Conservation (phyloP, 306 rosid species). For the Pterocarpus macrocarpus region DNA sequence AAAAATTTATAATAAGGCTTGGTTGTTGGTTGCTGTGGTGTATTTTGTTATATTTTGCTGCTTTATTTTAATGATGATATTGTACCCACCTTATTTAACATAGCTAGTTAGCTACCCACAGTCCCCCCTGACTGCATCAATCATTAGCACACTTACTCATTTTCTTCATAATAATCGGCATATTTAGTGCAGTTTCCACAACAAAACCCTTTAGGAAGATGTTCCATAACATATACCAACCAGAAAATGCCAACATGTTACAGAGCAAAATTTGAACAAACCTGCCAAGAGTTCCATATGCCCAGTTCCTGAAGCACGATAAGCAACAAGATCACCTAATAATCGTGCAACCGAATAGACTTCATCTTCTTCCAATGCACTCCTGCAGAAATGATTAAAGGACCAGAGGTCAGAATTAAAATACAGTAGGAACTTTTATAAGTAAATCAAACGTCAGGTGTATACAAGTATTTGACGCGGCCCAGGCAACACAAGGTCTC, state of each 20-base stretch:
- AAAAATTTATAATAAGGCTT: not conserved
- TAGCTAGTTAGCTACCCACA: slow-evolving; percentile 9
- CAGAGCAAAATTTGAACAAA: slow-evolving; percentile 45
- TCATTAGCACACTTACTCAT: not conserved
- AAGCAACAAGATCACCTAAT: slow-evolving; percentile 90
- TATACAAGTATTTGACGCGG: slow-evolving; percentile 80
- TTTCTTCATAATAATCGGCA: not conserved
- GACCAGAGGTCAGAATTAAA: slow-evolving; percentile 30
- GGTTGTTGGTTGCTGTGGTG: not conserved
- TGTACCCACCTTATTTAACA: not conserved
- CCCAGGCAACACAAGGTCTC: slow-evolving; percentile 95
- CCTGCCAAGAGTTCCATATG: slow-evolving; percentile 96
- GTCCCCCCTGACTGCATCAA: not conserved
- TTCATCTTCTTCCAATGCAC: slow-evolving; percentile 78
- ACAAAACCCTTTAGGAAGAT: not conserved
- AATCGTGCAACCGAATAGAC: slow-evolving; percentile 85
- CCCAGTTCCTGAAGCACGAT: slow-evolving; percentile 92
- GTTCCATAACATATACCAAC: not conserved
- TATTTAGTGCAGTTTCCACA: no score
- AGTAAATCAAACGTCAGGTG: slow-evolving; percentile 36
- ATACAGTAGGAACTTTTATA: not conserved
- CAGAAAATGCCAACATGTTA: slow-evolving; percentile 1
- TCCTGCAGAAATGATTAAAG: slow-evolving; percentile 54
- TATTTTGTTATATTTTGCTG: not conserved
- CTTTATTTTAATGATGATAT: not conserved